A percentile compares a stretch with the other conserved stretches of the same genome.
Evolutionary conservation across 805 yeast genomes (phyloP).

Genomic region (Peterozyma xylosa): DNA sequence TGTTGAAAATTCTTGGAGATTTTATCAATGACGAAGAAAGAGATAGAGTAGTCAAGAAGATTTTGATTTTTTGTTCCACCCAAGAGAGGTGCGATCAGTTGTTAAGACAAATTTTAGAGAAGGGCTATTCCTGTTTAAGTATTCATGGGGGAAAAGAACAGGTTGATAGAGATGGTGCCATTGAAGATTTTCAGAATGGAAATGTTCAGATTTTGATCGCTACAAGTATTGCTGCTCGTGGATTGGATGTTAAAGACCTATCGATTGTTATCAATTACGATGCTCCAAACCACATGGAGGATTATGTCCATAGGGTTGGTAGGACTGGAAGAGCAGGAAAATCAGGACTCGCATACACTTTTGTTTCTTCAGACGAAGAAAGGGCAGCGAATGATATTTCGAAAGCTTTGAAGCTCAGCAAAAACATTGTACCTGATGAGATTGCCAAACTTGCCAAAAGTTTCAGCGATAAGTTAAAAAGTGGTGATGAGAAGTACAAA

Average conservation of each 20-base stretch:
- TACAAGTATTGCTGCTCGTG: constrained; percentile 93
- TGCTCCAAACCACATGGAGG: constrained; percentile 85
- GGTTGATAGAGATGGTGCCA: constrained; percentile 67
- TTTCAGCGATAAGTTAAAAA: constrained; percentile 54
- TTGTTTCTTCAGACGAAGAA: constrained; percentile 56
- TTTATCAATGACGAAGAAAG: constrained; percentile 22
- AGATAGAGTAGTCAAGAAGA: constrained; percentile 30
- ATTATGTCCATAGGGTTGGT: constrained; percentile 93
- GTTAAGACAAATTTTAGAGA: constrained; percentile 39
- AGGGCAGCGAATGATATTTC: constrained; percentile 62
- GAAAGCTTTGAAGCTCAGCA: constrained; percentile 55
- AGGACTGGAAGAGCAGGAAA: constrained; percentile 91
- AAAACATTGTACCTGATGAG: constrained; percentile 44
- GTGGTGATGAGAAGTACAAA: constrained; percentile 54
- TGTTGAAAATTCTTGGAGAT: constrained; percentile 50
- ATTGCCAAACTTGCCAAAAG: constrained; percentile 40
- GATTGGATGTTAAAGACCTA: constrained; percentile 84
- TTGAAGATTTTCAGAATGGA: constrained; percentile 61
- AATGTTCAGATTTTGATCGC: constrained; percentile 66
- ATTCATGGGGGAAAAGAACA: constrained; percentile 94
- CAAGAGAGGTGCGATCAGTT: constrained; percentile 82
- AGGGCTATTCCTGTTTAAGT: constrained; percentile 54
- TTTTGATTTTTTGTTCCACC: constrained; percentile 79
- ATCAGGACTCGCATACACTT: constrained; percentile 64
- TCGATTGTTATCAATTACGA: constrained; percentile 76